phyloP scores from a whole-genome alignment of 768 basidiomycete genomes.

The Lentinula detonsa region DNA sequence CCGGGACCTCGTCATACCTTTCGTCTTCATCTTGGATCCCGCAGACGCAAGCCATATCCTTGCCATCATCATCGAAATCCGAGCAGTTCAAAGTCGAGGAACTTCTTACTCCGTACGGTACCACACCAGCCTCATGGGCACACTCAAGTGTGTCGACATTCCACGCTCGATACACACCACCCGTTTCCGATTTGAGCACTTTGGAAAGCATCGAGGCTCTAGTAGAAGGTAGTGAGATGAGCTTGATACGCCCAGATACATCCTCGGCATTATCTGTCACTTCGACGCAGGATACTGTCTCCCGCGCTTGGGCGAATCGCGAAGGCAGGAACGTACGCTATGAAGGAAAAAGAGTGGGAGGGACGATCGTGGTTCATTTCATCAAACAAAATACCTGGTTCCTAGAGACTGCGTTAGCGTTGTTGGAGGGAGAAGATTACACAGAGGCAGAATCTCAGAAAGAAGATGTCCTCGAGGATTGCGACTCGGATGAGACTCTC shows the following conservation, averaged over 20 bases:
- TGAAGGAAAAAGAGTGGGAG: conserved; percentile 70
- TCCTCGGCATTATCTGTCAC: neutral
- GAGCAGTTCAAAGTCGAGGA: neutral
- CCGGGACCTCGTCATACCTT: conserved; percentile 7
- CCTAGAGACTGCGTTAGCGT: conserved; percentile 83
- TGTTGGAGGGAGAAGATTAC: conserved; percentile 71
- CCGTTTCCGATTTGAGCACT: conserved; percentile 57
- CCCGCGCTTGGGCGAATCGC: conserved; percentile 60
- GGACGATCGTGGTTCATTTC: conserved; percentile 94
- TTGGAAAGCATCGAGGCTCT: conserved; percentile 82
- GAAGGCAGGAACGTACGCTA: conserved; percentile 67
- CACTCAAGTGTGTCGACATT: conserved; percentile 87
- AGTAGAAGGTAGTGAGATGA: conserved; percentile 89
- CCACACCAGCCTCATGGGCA: conserved; percentile 58
- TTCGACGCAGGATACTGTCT: neutral
- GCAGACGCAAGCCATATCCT: neutral
- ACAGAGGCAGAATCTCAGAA: neutral
- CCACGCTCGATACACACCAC: conserved; percentile 67
- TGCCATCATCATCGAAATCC: neutral
- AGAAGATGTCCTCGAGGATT: neutral
- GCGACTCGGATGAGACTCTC: neutral
- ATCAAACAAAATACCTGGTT: conserved; percentile 98
- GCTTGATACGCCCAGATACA: conserved; percentile 58
- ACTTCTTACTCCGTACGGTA: conserved; percentile 13
- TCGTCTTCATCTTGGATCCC: conserved; percentile 10